A percentile compares a stretch with the other conserved stretches of the same genome.
phyloP scores from a whole-genome alignment of 441 rosid species.

The Arabidopsis hybrid region DNA sequence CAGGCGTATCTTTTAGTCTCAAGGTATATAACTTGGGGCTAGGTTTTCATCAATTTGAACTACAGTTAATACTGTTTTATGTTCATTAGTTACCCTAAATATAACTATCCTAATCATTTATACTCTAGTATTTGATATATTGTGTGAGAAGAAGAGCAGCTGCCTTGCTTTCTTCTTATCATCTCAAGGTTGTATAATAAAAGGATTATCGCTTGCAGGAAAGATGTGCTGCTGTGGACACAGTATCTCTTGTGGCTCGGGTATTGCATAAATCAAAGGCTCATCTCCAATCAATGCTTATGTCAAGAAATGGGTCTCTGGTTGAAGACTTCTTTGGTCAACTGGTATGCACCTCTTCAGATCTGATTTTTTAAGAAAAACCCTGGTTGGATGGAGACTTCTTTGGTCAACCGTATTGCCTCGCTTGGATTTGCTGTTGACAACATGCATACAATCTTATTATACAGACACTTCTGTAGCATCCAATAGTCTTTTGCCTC shows the following conservation, averaged over 20 bases:
- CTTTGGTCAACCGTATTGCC: no score
- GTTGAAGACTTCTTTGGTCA: conserved; percentile 90
- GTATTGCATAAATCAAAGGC: conserved; percentile 85
- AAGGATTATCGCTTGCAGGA: conserved; percentile 65
- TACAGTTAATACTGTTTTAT: conserved; percentile 12
- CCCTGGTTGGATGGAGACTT: conserved; percentile 11
- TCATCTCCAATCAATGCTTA: conserved; percentile 91
- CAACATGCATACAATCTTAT: conserved; percentile 8
- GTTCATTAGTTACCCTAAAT: conserved; percentile 17
- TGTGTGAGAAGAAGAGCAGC: conserved; percentile 29
- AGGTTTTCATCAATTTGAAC: conserved; percentile 28
- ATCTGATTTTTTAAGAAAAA: background rate
- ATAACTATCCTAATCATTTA: background rate
- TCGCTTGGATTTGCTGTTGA: background rate
- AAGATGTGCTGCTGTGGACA: conserved; percentile 90
- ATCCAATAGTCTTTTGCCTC: conserved; percentile 23
- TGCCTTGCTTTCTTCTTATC: conserved; percentile 8
- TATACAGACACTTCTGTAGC: conserved; percentile 13
- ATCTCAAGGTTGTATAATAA: conserved; percentile 22
- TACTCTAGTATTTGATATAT: conserved; percentile 7
- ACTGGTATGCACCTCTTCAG: conserved; percentile 63
- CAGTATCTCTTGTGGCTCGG: conserved; percentile 81
- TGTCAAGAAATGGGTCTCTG: conserved; percentile 71
- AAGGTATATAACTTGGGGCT: conserved; percentile 76
- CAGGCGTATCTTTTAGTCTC: conserved; percentile 74